Base-by-base conservation (phyloP, 202 grass and related monocot species). In the Schoenoplectus tabernaemontani region DNA sequence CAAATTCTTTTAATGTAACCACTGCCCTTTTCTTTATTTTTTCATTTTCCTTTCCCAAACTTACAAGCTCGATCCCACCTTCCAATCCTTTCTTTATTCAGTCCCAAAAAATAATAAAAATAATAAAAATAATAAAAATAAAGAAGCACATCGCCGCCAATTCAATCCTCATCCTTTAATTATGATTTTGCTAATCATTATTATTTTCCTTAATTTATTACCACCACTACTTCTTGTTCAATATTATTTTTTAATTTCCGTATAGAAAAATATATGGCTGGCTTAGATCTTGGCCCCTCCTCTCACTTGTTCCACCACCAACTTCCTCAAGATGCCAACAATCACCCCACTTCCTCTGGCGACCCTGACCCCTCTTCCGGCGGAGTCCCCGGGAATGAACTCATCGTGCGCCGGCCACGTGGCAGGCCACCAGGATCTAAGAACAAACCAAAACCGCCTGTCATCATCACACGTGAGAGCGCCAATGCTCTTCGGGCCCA, bases 391-490 rank as follows among this genome's bases (percentile, higher is more conserved):
- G 83, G 85, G 5, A 83, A 90, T 4, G 87, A 91, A n/a, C 9
- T 85, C 42, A 87, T 87, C 10, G 87, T 44, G 0, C 86, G 92
- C 9, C 88, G 96, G 1, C 96, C 96, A 0, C 90, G 96, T 4
- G 96, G 96, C 61, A 92, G 96, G 0, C 96, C 96, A 0, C 63
- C 88, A 11, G 96, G 96, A 0, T 99, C 96, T 32, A 99, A 96
- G 87, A 99, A 99, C 92, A 99, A 96, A 86, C 96, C 92, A 9
- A 99, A 93, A 81, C 90, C 96, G 2, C 96, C 96, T 7, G 92
- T 99, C 81, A 99, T 99, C 90, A 96, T 99, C 76, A 99, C 92
- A 13, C 79, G 96, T 28, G 96, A 99, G 83, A 96, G 96, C 76
- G 90, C 92, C 16, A 99, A 99, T 85, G 88, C 92, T 67, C 96